Percentiles rank a stretch among this genome's conserved stretches.
Evolutionary conservation across 1,284 basidiomycete species (phyloP).

Genomic region (Ustilago crameri): DNA sequence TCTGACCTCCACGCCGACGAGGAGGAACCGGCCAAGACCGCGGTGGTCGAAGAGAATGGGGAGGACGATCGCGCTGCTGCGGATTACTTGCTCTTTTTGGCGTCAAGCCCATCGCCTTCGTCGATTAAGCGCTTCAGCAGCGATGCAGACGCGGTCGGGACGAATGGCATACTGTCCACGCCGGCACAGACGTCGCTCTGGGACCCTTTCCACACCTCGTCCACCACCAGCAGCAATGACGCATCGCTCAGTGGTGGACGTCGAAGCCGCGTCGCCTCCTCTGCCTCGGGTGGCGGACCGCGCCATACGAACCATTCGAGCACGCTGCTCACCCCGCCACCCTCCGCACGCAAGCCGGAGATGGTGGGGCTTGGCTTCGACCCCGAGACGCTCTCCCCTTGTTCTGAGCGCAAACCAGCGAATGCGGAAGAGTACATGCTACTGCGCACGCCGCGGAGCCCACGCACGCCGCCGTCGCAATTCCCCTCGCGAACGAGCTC

Average conservation of each 20-base stretch:
- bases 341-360: slow-evolving; percentile 7
- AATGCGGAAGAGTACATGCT: slow-evolving; percentile 38
- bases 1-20: slow-evolving; percentile 2
- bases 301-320: slow-evolving; percentile 5
- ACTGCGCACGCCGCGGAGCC: slow-evolving; percentile 4
- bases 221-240: too few relatives aligned
- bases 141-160: slow-evolving; percentile 4
- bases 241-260: too few relatives aligned
- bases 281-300: background rate
- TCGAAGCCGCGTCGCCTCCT: slow-evolving; percentile 13
- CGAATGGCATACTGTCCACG: slow-evolving; percentile 23
- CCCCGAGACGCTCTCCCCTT: slow-evolving; percentile 4
- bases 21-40: background rate
- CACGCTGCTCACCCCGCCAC: slow-evolving; percentile 27
- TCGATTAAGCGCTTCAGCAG: slow-evolving; percentile 26
- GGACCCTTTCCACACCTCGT: slow-evolving; percentile 32
- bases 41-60: background rate
- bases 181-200: slow-evolving; percentile 39
- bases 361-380: slow-evolving; percentile 19
- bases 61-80: slow-evolving; percentile 32
- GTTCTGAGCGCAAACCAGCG: slow-evolving; percentile 6
- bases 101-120: slow-evolving; percentile 33
- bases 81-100: slow-evolving; percentile 40
- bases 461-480: slow-evolving; percentile 20
- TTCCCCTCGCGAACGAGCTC: background rate